These are phyloP conservation scores for Geosmithia putterillii DNA, from an alignment of 2,329 filamentous ascomycete genomes.

Conservation along the genomic window DNA sequence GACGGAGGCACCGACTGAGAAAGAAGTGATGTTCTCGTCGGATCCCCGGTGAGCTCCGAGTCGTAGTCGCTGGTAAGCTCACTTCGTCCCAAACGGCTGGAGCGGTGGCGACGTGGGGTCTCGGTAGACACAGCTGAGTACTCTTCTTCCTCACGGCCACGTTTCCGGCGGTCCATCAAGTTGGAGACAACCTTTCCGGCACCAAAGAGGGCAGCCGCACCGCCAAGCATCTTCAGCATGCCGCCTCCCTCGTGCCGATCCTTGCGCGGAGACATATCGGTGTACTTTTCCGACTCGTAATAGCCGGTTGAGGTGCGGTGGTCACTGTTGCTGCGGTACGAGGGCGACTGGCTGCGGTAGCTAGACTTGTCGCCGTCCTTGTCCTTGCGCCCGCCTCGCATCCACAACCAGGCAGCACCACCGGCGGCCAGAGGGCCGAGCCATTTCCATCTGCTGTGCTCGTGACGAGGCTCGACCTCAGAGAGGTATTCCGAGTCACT, in stretches of 20 bases:
- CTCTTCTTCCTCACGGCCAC: constrained; percentile 40
- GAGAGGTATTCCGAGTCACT: constrained; percentile 28
- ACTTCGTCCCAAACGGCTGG: constrained; percentile 13
- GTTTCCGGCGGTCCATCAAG: constrained; percentile 40
- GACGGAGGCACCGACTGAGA: constrained; percentile 33
- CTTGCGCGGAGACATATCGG: constrained; percentile 27
- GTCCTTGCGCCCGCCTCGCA: constrained; percentile 26
- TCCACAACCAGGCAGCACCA: constrained; percentile 33
- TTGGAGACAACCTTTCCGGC: constrained; percentile 49
- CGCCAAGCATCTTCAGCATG: constrained; percentile 47
- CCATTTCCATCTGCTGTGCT: constrained; percentile 26
- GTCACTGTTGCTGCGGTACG: constrained; percentile 18
- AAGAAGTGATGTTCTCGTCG: constrained; percentile 25
- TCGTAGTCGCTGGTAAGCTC: constrained; percentile 36
- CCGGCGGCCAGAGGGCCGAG: constrained; percentile 40
- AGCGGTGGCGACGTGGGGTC: constrained; percentile 38
- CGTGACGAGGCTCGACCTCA: constrained; percentile 18
- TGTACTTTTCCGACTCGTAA: constrained; percentile 53
- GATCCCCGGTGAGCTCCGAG: constrained; percentile 31
- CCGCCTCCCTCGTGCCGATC: constrained; percentile 27
- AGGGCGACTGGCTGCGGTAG: constrained; percentile 25
- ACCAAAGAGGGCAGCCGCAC: constrained; percentile 48
- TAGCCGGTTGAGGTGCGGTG: constrained; percentile 44
- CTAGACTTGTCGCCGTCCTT: constrained; percentile 20
- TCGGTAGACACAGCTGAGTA: constrained; percentile 52